phyloP scores from a whole-genome alignment of 2,329 filamentous ascomycete species.

The Fusarium pseudoanthophilum region DNA sequence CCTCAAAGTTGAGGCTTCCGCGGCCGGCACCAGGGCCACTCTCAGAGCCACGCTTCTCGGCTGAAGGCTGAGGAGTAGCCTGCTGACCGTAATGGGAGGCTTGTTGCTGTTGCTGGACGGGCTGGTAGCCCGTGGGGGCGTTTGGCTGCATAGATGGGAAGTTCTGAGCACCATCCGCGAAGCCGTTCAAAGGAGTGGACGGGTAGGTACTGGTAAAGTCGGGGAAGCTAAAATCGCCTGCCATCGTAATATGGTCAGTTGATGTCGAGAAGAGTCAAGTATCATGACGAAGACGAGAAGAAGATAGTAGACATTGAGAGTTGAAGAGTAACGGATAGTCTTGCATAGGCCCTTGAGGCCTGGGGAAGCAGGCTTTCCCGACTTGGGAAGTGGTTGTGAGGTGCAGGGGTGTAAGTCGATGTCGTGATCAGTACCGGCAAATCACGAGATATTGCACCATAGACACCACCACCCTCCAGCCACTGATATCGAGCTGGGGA shows the following conservation, averaged over 20 bases:
- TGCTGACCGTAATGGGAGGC: slow-evolving; percentile 47
- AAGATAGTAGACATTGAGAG: slow-evolving; percentile 29
- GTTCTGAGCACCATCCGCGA: slow-evolving; percentile 49
- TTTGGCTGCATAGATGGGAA: slow-evolving; percentile 66
- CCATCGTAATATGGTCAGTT: slow-evolving; percentile 54
- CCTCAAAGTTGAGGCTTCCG: slow-evolving; percentile 69
- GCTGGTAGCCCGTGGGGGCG: slow-evolving; percentile 59
- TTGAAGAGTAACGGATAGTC: slow-evolving; percentile 38
- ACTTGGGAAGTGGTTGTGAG: slow-evolving; percentile 42
- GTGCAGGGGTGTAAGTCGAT: slow-evolving; percentile 39
- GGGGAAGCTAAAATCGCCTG: slow-evolving; percentile 68
- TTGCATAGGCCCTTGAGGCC: slow-evolving; percentile 30
- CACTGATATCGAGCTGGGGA: slow-evolving; percentile 40
- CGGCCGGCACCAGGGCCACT: slow-evolving; percentile 52
- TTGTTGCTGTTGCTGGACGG: slow-evolving; percentile 48
- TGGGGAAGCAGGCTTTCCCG: slow-evolving; percentile 41
- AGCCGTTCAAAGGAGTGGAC: slow-evolving; percentile 59
- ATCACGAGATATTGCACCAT: slow-evolving; percentile 74
- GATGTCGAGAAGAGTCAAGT: slow-evolving; percentile 31
- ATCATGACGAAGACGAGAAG: slow-evolving; percentile 36
- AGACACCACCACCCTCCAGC: slow-evolving; percentile 55
- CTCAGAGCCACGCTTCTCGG: slow-evolving; percentile 61
- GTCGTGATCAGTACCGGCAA: slow-evolving; percentile 47
- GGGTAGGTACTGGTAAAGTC: slow-evolving; percentile 65
- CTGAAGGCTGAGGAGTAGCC: slow-evolving; percentile 43